A percentile compares a stretch with the other conserved stretches of the same genome.
phyloP scores from a whole-genome alignment of 305 asterid genomes.

The Stenogyne calaminthoides region DNA sequence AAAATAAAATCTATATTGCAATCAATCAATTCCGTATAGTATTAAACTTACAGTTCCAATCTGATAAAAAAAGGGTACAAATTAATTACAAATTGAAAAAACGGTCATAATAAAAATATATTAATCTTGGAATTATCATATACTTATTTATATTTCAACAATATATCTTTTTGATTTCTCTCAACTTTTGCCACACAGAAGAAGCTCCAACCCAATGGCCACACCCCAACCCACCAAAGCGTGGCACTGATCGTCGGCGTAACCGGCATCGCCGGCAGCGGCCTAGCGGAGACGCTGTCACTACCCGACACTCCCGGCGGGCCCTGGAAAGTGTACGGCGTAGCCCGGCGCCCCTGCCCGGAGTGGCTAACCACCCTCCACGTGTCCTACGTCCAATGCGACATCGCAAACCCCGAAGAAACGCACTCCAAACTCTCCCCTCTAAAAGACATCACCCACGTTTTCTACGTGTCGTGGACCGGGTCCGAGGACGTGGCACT shows the following conservation, averaged over 20 bases:
- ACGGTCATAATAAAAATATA: too few relatives aligned
- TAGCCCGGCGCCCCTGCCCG: slow-evolving; percentile 55
- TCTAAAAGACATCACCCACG: slow-evolving; percentile 57
- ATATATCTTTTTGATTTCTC: too few relatives aligned
- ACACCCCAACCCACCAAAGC: slow-evolving; percentile 29
- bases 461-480: slow-evolving; percentile 66
- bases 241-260: slow-evolving; percentile 62
- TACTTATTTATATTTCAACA: too few relatives aligned
- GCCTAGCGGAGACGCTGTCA: slow-evolving; percentile 53
- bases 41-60: too few relatives aligned
- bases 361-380: slow-evolving; percentile 41
- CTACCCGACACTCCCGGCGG: slow-evolving; percentile 56
- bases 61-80: too few relatives aligned
- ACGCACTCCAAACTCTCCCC: slow-evolving; percentile 47
- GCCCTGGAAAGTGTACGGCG: slow-evolving; percentile 75
- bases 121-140: too few relatives aligned
- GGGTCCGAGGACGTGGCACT: slow-evolving; percentile 51
- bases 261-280: slow-evolving; percentile 63
- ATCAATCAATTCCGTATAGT: too few relatives aligned
- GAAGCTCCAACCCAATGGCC: slow-evolving; percentile 26
- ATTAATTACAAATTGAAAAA: too few relatives aligned
- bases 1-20: too few relatives aligned
- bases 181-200: slow-evolving; percentile 8
- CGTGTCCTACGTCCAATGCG: slow-evolving; percentile 61
- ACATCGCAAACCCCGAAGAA: slow-evolving; percentile 45